Conservation (phyloP, 495 filamentous ascomycete genomes). For the Penicillium bialowiezense region DNA sequence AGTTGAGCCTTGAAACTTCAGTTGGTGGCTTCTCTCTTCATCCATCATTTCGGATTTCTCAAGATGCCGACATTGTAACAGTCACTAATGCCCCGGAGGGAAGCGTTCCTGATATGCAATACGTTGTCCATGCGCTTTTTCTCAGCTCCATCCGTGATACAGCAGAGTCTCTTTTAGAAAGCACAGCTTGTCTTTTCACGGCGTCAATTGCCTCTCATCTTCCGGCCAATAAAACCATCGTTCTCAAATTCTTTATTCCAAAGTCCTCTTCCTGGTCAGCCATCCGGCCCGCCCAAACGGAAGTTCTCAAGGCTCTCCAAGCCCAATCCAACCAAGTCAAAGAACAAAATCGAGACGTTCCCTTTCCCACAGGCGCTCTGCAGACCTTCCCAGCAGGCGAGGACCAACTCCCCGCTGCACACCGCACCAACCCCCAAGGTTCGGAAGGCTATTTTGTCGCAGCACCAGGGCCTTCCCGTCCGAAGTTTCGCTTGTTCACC, state of each 20-base stretch:
- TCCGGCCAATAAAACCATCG: conserved; percentile 11
- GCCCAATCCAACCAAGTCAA: no score
- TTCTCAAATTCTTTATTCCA: conserved; percentile 15
- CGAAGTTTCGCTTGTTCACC: conserved; percentile 6
- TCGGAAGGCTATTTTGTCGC: background rate
- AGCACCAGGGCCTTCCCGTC: background rate
- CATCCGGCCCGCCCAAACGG: conserved; percentile 10
- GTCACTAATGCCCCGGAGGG: conserved; percentile 14
- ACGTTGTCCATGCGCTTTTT: conserved; percentile 12
- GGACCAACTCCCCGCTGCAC: background rate
- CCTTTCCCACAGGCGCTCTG: conserved; percentile 10
- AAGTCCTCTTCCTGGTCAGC: conserved; percentile 12
- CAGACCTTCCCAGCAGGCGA: conserved; percentile 5
- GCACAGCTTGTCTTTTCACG: conserved; percentile 16
- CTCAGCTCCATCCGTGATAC: conserved; percentile 10
- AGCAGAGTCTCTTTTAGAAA: conserved; percentile 7
- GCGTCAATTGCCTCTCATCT: conserved; percentile 12
- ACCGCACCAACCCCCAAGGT: conserved; percentile 4
- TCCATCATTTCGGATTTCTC: conserved; percentile 9
- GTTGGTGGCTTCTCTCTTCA: conserved; percentile 6
- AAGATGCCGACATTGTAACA: conserved; percentile 7
- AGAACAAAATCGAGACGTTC: background rate
- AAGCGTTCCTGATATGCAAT: conserved; percentile 13
- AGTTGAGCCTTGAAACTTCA: conserved; percentile 7
- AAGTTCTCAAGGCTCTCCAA: conserved; percentile 5